phyloP scores from a whole-genome alignment of 805 yeast species.

The Cephaloascus fragrans region DNA sequence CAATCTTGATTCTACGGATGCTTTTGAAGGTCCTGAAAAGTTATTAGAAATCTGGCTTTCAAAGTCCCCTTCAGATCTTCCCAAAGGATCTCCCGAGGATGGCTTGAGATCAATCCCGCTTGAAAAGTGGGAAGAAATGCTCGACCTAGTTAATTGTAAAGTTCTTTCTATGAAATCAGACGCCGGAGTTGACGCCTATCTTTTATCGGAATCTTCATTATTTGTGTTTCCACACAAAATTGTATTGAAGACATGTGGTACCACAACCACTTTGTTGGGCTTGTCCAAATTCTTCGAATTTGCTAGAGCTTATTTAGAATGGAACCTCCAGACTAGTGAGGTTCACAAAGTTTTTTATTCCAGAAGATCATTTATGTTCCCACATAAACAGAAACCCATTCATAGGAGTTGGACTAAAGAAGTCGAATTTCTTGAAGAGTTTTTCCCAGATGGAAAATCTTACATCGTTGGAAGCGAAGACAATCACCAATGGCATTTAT shows the following conservation, averaged over 20 bases:
- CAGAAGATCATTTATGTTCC: constrained; percentile 88
- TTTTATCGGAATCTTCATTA: constrained; percentile 81
- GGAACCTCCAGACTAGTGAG: constrained; percentile 24
- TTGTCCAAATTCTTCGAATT: constrained; percentile 52
- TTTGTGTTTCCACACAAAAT: constrained; percentile 83
- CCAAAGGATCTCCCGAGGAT: constrained; percentile 21
- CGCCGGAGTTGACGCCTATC: constrained; percentile 63
- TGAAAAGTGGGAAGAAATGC: constrained; percentile 57
- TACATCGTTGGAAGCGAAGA: constrained; percentile 75
- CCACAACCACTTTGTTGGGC: constrained; percentile 83
- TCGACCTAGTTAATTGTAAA: constrained; percentile 82
- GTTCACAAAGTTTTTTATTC: constrained; percentile 78
- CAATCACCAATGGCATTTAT: constrained; percentile 87
- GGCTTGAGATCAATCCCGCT: constrained; percentile 60
- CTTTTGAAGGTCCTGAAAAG: constrained; percentile 97
- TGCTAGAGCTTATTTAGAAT: constrained; percentile 27
- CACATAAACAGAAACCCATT: constrained; percentile 69
- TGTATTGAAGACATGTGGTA: constrained; percentile 91
- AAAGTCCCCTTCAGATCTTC: constrained; percentile 31
- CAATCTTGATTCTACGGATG: constrained; percentile 76
- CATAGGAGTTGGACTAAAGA: constrained; percentile 85
- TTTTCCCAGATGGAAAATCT: constrained; percentile 50
- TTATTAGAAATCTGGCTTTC: constrained; percentile 85
- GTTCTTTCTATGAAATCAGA: constrained; percentile 72
- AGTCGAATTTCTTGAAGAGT: constrained; percentile 54